These are phyloP conservation scores for Talaromyces sp. DNA, from an alignment of 2,329 filamentous ascomycete genomes.

Conservation along the genomic window DNA sequence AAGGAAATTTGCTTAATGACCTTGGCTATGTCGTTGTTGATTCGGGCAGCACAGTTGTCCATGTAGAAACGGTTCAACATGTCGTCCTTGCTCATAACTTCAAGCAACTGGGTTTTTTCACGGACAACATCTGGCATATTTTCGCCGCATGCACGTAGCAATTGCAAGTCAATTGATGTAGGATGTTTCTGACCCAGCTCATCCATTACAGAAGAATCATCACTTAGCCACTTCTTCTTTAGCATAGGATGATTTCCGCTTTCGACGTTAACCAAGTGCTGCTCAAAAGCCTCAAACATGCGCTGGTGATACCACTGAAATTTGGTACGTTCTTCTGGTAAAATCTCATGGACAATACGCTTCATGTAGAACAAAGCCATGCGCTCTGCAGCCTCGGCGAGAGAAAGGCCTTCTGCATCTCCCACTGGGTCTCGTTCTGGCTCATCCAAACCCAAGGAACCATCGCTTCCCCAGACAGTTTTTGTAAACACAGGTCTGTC, in stretches of 20 bases:
- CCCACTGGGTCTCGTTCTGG: background rate
- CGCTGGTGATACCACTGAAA: conserved; percentile 2
- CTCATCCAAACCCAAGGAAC: background rate
- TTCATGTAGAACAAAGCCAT: conserved; percentile 4
- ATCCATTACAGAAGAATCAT: background rate
- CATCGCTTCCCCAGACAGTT: conserved; percentile 2
- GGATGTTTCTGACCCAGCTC: background rate
- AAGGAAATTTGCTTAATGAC: conserved; percentile 31
- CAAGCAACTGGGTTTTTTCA: conserved; percentile 30
- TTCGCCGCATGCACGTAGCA: conserved; percentile 21
- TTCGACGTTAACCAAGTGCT: background rate
- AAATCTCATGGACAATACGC: background rate
- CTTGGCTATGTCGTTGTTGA: conserved; percentile 8
- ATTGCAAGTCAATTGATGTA: background rate
- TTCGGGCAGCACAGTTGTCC: conserved; percentile 15
- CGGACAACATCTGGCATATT: conserved; percentile 29
- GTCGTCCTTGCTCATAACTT: conserved; percentile 30
- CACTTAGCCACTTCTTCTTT: conserved; percentile 1
- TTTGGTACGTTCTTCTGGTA: background rate
- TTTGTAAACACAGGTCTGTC: background rate
- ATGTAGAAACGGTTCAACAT: conserved; percentile 32
- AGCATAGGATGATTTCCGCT: background rate
- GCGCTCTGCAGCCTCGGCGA: background rate
- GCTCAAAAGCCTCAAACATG: background rate
- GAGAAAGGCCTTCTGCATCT: background rate